Percentiles rank a stretch among this genome's conserved stretches.
These are phyloP conservation scores for Quercus robur DNA, from an alignment of 306 rosid species.

Conservation along the genomic window DNA sequence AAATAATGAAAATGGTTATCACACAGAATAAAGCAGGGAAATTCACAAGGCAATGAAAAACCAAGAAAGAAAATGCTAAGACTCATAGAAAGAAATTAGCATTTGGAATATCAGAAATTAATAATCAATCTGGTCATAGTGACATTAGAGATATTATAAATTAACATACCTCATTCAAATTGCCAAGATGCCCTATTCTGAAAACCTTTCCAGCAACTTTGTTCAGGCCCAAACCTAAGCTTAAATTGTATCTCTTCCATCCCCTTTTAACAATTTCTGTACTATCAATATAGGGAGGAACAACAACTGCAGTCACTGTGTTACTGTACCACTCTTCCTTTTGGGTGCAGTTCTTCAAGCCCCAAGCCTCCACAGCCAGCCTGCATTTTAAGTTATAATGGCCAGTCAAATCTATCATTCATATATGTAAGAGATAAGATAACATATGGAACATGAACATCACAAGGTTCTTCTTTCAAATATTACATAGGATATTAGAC, in stretches of 20 bases:
- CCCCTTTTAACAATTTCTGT: constrained; percentile 81
- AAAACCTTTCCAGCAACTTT: constrained; percentile 95
- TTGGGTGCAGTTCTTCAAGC: constrained; percentile 96
- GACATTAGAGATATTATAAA: background rate
- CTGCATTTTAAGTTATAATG: constrained; percentile 33
- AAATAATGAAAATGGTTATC: constrained; percentile 8
- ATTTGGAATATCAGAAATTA: background rate
- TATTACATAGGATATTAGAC: background rate
- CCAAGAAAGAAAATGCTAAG: background rate
- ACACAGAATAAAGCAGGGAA: background rate
- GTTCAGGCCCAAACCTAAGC: constrained; percentile 96
- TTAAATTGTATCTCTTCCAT: constrained; percentile 93
- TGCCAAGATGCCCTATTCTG: constrained; percentile 97
- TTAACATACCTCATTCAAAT: constrained; percentile 78
- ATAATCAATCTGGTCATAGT: background rate
- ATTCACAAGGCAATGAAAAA: background rate
- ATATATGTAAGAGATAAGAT: background rate
- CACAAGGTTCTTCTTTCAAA: background rate
- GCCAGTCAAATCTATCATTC: constrained; percentile 10
- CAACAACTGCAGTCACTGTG: constrained; percentile 89
- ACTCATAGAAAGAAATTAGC: background rate
- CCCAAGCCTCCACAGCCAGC: constrained; percentile 99
- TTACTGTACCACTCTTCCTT: constrained; percentile 93
- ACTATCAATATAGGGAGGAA: constrained; percentile 89
- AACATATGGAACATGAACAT: background rate